phyloP scores from a whole-genome alignment of 2,329 filamentous ascomycete genomes.

The Tolypocladium tundrense region DNA sequence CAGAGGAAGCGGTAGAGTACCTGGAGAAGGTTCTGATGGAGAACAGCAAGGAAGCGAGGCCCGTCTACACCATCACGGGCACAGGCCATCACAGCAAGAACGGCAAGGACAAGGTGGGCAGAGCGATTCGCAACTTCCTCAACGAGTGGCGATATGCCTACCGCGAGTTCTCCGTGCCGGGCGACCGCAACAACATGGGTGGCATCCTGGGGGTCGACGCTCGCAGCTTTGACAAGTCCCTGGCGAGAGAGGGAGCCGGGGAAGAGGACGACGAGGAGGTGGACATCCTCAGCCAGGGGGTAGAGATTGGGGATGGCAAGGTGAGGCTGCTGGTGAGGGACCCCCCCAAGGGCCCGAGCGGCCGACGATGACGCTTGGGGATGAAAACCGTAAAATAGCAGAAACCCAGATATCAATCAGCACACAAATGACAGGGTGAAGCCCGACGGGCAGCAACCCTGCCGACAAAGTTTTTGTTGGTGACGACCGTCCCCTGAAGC shows the following conservation, averaged over 20 bases:
- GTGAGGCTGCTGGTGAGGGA: conserved; percentile 55
- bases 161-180: conserved; percentile 90
- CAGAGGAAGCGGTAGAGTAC: conserved; percentile 93
- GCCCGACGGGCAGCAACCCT: not conserved
- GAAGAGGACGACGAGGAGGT: conserved; percentile 32
- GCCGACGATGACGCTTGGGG: conserved; percentile 27
- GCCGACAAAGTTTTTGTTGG: not conserved
- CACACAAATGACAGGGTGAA: not conserved
- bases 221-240: conserved; percentile 54
- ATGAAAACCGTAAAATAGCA: conserved; percentile 18
- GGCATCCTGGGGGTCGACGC: conserved; percentile 64
- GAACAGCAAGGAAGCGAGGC: conserved; percentile 60
- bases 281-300: conserved; percentile 54
- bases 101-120: conserved; percentile 96
- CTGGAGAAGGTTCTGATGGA: conserved; percentile 80
- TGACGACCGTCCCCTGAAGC: not conserved
- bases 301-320: conserved; percentile 58
- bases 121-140: conserved; percentile 80
- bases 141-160: conserved; percentile 96
- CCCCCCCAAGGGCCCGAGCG: conserved; percentile 45
- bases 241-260: conserved; percentile 35
- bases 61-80: conserved; percentile 92
- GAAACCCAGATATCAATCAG: not conserved
- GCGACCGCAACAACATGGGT: conserved; percentile 75
- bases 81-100: conserved; percentile 98